These are phyloP conservation scores for Sergeia podlipaevii DNA, from an alignment of 208 protist genomes.

Conservation along the genomic window DNA sequence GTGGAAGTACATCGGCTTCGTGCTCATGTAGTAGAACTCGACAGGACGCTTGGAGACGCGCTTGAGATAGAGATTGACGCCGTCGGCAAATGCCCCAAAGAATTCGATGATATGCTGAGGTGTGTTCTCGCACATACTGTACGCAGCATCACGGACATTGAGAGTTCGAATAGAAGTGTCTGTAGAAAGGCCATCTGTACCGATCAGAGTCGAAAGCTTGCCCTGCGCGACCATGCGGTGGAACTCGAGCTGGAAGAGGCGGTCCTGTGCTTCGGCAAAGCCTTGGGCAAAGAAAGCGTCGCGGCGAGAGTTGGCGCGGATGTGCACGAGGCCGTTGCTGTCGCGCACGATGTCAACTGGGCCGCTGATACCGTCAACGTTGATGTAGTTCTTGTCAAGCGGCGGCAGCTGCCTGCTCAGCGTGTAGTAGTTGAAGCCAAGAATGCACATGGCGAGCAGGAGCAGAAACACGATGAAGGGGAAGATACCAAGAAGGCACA, in stretches of 20 bases:
- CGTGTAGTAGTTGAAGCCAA: slow-evolving; percentile 9
- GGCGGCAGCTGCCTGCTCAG: slow-evolving; percentile 6
- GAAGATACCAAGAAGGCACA: slow-evolving; percentile 7
- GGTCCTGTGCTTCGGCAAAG: slow-evolving; percentile 19
- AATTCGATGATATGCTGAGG: not conserved
- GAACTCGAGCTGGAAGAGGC: slow-evolving; percentile 26
- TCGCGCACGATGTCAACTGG: slow-evolving; percentile 16
- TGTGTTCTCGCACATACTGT: slow-evolving; percentile 8
- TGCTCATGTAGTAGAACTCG: slow-evolving; percentile 22
- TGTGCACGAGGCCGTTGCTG: slow-evolving; percentile 9
- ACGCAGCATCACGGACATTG: slow-evolving; percentile 11
- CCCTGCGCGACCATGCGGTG: slow-evolving; percentile 9
- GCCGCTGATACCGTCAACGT: slow-evolving; percentile 14
- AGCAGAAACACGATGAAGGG: slow-evolving; percentile 9
- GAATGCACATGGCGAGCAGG: slow-evolving; percentile 1
- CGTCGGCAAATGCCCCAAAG: slow-evolving; percentile 16
- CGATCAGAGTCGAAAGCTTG: slow-evolving; percentile 9
- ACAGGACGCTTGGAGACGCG: slow-evolving; percentile 9
- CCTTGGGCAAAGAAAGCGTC: slow-evolving; percentile 30
- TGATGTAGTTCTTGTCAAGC: slow-evolving; percentile 12
- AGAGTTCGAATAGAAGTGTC: slow-evolving; percentile 11
- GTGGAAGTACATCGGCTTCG: slow-evolving; percentile 8
- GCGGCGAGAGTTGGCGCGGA: slow-evolving; percentile 11
- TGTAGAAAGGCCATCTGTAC: slow-evolving; percentile 1
- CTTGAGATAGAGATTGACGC: slow-evolving; percentile 21